These are phyloP conservation scores for Fusarium euwallaceae DNA, from an alignment of 2,329 filamentous ascomycete species.

Conservation along the genomic window DNA sequence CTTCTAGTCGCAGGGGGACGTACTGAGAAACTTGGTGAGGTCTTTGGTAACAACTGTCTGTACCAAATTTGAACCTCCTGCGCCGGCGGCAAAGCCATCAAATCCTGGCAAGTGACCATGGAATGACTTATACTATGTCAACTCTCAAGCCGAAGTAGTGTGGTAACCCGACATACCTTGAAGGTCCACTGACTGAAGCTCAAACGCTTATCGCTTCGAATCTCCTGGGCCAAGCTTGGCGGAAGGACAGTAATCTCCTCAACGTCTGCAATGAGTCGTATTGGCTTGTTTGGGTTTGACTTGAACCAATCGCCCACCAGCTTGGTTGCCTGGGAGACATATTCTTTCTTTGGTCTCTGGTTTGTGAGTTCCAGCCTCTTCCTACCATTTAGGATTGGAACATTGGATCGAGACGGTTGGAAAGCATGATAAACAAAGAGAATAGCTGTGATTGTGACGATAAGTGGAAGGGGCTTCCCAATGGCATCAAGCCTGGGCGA, in stretches of 20 bases:
- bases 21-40: neutral
- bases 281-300: neutral
- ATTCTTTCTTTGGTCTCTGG: neutral
- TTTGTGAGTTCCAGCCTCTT: neutral
- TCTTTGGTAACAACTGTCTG: neutral
- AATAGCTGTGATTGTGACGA: neutral
- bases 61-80: neutral
- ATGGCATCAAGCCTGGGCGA: neutral
- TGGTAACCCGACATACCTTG: neutral
- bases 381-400: neutral
- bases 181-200: neutral
- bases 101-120: neutral
- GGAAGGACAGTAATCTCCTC: neutral
- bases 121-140: neutral
- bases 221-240: neutral
- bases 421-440: neutral
- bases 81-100: neutral
- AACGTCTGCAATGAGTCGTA: neutral
- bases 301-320: neutral
- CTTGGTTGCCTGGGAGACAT: neutral
- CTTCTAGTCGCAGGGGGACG: rapidly evolving
- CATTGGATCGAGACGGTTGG: neutral
- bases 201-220: neutral
- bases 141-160: neutral
- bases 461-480: neutral